Percentiles rank a stretch among this genome's conserved stretches.
These are phyloP conservation scores for Pholiota molesta DNA, from an alignment of 768 basidiomycete species.

Conservation along the genomic window DNA sequence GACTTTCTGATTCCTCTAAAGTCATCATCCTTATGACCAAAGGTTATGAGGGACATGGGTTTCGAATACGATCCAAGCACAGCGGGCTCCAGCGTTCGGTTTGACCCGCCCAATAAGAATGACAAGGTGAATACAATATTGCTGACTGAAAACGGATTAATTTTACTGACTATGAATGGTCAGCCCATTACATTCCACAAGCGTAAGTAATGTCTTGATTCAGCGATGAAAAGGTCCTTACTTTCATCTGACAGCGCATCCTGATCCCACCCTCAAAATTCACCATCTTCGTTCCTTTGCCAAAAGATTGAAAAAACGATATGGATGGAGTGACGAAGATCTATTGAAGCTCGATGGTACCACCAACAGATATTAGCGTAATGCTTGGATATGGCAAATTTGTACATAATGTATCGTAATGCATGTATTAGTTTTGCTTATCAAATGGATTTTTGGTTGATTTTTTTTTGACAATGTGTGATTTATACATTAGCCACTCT, in stretches of 20 bases:
- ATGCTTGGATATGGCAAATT: background rate
- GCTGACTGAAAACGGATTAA: background rate
- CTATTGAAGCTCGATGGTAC: slow-evolving; percentile 27
- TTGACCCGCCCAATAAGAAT: slow-evolving; percentile 66
- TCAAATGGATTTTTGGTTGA: background rate
- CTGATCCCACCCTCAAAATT: slow-evolving; percentile 64
- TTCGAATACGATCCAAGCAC: slow-evolving; percentile 75
- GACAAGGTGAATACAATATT: slow-evolving; percentile 34
- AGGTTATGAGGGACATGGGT: slow-evolving; percentile 83
- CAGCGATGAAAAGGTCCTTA: slow-evolving; percentile 1
- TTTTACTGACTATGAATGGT: background rate
- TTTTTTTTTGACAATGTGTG: background rate
- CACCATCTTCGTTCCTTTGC: slow-evolving; percentile 53
- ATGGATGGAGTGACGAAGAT: slow-evolving; percentile 66
- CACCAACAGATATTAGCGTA: background rate
- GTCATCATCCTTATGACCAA: slow-evolving; percentile 3
- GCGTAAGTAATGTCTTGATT: slow-evolving; percentile 43
- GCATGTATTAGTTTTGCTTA: background rate
- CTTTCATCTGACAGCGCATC: slow-evolving; percentile 56
- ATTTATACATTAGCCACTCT: slow-evolving; percentile 18
- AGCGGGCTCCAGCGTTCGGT: slow-evolving; percentile 82
- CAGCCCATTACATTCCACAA: slow-evolving; percentile 80
- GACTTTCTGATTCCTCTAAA: background rate
- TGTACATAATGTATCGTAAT: slow-evolving; percentile 1
- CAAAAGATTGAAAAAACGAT: slow-evolving; percentile 59